Evolutionary conservation across 495 filamentous ascomycete genomes (phyloP).

Genomic region (Opeltia flavorubescens): DNA sequence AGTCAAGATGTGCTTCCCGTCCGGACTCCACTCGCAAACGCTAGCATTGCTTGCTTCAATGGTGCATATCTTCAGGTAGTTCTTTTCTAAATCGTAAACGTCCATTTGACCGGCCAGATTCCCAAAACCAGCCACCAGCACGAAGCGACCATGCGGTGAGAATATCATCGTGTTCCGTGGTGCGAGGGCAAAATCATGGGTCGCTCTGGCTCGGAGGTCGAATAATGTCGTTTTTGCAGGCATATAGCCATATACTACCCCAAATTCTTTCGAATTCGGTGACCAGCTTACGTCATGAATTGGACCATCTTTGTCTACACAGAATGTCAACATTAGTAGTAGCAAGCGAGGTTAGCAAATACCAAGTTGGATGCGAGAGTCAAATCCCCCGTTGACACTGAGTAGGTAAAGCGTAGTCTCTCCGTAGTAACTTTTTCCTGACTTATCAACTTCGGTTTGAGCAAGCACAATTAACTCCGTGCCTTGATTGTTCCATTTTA

Average conservation of each 20-base stretch:
- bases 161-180: constrained; percentile 93
- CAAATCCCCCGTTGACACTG: constrained; percentile 80
- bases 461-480: constrained; percentile 88
- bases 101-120: constrained; percentile 97
- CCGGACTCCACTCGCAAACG: constrained; percentile 91
- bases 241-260: constrained; percentile 94
- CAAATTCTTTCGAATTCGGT: constrained; percentile 90
- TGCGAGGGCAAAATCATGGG: constrained; percentile 66
- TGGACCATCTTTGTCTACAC: constrained; percentile 82
- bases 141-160: constrained; percentile 85
- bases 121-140: constrained; percentile 89
- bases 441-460: constrained; percentile 95
- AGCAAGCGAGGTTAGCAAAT: constrained; percentile 15
- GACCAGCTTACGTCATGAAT: constrained; percentile 99
- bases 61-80: constrained; percentile 79
- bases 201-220: constrained; percentile 67
- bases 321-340: not conserved
- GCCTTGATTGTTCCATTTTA: constrained; percentile 91
- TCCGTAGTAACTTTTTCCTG: constrained; percentile 96
- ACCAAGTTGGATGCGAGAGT: constrained; percentile 77
- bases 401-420: constrained; percentile 95
- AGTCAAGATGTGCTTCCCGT: constrained; percentile 87
- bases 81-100: constrained; percentile 85
- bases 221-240: constrained; percentile 96
- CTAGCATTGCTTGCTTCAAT: constrained; percentile 93